Evolutionary conservation across 2,329 filamentous ascomycete genomes (phyloP), one percentile per base, ranked within the genome.

Genomic region (Dothistroma septosporum): DNA sequence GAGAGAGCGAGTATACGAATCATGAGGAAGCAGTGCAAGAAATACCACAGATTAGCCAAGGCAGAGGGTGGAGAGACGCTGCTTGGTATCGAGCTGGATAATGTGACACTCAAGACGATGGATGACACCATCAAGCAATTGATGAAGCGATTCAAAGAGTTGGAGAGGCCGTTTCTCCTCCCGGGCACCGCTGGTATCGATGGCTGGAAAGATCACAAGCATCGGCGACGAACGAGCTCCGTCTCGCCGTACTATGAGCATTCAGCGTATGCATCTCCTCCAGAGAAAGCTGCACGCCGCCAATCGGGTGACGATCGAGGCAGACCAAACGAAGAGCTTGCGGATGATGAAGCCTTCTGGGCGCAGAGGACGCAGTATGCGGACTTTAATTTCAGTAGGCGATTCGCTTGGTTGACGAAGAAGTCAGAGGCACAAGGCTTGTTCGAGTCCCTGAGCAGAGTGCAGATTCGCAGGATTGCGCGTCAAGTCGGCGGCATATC

Each of bases 151-250:
- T 79, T 78, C 53, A 67, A 73, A 35, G 62, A 63, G 1, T 60
- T 79, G 5, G 77, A 79, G 64, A 60, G 66, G 53, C 73, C 75
- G 0, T 79, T 79, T 52, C 62, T 79, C 12, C 64, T 66, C 47
- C 54, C 58, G 1, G 70, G 70, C 4, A 57, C 65, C 31, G 62
- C 63, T 16, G 69, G 69, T 1, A 71, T 73, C 32, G 60, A 55
- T 4, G 67, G 60, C 3, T 61, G 55, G 28, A 62, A 64, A 32
- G 61, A 66, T 49, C 60, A 66, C 3, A 53, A 67, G 41, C 61
- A 62, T 21, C 50, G 68, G 21, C 60, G 66, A 24, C 61, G 64
- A 11, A 65, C 64, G 10, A 55, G 61, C 16, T 68, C 66, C 4
- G 56, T 60, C 0, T 63, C 61, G 28, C 67, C 66, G 4, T 66